Conservation (phyloP, 1,139 yeast genomes). For the Debaryomyces subglobosus region DNA sequence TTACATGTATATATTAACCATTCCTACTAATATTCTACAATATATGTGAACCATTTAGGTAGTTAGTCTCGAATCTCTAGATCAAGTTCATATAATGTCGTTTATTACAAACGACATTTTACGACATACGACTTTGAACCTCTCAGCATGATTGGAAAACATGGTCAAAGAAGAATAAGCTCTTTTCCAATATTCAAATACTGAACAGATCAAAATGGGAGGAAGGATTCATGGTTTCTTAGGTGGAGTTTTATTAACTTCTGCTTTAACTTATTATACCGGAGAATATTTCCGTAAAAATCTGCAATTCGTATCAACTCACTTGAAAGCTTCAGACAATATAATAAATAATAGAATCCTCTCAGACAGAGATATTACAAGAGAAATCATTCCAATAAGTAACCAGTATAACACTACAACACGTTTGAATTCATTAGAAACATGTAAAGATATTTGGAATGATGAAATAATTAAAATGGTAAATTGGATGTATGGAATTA, state of each 20-base stretch:
- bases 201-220: constrained; percentile 40
- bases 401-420: constrained; percentile 32
- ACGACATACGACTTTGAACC: constrained; percentile 1
- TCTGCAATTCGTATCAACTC: constrained; percentile 48
- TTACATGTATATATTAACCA: constrained; percentile 6
- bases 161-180: not conserved
- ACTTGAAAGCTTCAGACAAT: constrained; percentile 51
- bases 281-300: constrained; percentile 58
- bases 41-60: not conserved
- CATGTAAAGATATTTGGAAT: constrained; percentile 82
- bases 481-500: constrained; percentile 63
- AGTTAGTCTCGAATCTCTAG: not conserved
- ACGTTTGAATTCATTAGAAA: constrained; percentile 50
- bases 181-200: not conserved
- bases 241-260: constrained; percentile 67
- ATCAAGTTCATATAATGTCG: too few relatives aligned
- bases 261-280: constrained; percentile 67
- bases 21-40: not conserved
- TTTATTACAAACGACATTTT: too few relatives aligned
- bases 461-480: constrained; percentile 69
- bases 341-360: constrained; percentile 54
- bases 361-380: constrained; percentile 39
- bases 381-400: constrained; percentile 41
- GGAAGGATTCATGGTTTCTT: constrained; percentile 74
- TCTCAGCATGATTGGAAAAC: constrained; percentile 6